A percentile compares a stretch with the other conserved stretches of the same genome.
phyloP scores from a whole-genome alignment of 23 red algal genomes.

The Gracilaria gracilis region DNA sequence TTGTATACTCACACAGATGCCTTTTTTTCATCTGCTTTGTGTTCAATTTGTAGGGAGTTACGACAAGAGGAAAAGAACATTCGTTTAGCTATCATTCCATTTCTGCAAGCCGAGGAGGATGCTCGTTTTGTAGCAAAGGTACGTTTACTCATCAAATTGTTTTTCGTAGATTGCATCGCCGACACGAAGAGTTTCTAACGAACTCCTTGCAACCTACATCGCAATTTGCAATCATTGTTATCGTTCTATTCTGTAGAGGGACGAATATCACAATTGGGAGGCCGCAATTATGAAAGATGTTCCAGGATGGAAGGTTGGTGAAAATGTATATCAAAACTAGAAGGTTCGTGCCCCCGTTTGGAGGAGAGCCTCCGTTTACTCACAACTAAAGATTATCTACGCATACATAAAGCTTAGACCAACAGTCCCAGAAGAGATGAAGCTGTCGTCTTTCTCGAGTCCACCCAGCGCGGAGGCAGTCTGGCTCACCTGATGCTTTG shows the following conservation, averaged over 20 bases:
- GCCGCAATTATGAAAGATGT: slow-evolving; percentile 86
- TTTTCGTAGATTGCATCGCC: no score
- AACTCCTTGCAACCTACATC: no score
- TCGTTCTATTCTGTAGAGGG: not conserved
- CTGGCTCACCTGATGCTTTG: no score
- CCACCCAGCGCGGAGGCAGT: no score
- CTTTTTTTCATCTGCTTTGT: not conserved
- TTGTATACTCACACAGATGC: not conserved
- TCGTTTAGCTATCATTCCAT: slow-evolving; percentile 79
- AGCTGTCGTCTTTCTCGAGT: no score
- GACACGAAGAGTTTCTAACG: no score
- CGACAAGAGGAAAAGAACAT: slow-evolving; percentile 79
- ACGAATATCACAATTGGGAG: slow-evolving; percentile 81
- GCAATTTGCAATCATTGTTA: not conserved
- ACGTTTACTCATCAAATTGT: not conserved
- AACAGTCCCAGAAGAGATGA: not conserved
- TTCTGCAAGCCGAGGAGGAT: slow-evolving; percentile 95
- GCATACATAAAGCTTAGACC: not conserved
- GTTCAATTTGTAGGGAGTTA: slow-evolving; percentile 52
- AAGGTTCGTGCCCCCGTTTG: slow-evolving; percentile 67
- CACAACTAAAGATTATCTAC: slow-evolving; percentile 31
- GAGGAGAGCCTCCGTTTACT: slow-evolving; percentile 27
- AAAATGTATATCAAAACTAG: slow-evolving; percentile 94
- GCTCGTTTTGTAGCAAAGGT: slow-evolving; percentile 73
- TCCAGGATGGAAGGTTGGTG: slow-evolving; percentile 84